Conservation (phyloP, 495 filamentous ascomycete species). For the Aspergillus sclerotioniger region DNA sequence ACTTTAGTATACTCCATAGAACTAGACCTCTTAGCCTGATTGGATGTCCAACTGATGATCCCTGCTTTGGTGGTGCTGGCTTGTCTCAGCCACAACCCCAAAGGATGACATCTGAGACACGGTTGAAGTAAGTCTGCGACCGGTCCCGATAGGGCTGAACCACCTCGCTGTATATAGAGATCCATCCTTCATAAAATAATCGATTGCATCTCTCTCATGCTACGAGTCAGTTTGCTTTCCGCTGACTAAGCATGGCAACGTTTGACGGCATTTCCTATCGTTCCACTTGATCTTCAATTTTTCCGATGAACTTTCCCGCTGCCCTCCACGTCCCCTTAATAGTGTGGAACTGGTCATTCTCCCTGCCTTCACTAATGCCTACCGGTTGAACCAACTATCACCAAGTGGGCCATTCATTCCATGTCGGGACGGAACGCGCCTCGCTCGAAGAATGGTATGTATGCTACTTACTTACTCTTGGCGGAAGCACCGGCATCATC, state of each 20-base stretch:
- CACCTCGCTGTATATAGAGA: not conserved
- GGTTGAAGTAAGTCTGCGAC: not conserved
- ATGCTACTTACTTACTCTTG: slow-evolving; percentile 5
- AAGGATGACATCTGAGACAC: not conserved
- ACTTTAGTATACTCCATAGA: not conserved
- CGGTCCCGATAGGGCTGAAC: not conserved
- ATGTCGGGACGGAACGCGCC: slow-evolving; percentile 47
- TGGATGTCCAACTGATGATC: not conserved
- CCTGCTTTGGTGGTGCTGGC: not conserved
- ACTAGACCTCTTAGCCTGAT: not conserved
- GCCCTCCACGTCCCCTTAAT: not conserved
- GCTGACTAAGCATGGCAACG: not conserved
- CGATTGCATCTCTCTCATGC: too few relatives aligned
- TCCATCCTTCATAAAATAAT: not conserved
- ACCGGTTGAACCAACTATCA: slow-evolving; percentile 9
- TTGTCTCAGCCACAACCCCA: too few relatives aligned
- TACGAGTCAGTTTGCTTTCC: not conserved
- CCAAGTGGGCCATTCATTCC: slow-evolving; percentile 25
- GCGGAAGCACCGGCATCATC: slow-evolving; percentile 9
- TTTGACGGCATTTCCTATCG: not conserved
- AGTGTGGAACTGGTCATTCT: not conserved
- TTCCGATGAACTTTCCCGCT: slow-evolving; percentile 12
- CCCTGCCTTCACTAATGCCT: slow-evolving; percentile 15
- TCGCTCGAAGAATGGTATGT: slow-evolving; percentile 45
- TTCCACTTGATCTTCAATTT: not conserved